Evolutionary conservation across 257 asterid genomes (phyloP), one percentile per base, ranked within the genome.

Genomic region (Nicotiana undulata): DNA sequence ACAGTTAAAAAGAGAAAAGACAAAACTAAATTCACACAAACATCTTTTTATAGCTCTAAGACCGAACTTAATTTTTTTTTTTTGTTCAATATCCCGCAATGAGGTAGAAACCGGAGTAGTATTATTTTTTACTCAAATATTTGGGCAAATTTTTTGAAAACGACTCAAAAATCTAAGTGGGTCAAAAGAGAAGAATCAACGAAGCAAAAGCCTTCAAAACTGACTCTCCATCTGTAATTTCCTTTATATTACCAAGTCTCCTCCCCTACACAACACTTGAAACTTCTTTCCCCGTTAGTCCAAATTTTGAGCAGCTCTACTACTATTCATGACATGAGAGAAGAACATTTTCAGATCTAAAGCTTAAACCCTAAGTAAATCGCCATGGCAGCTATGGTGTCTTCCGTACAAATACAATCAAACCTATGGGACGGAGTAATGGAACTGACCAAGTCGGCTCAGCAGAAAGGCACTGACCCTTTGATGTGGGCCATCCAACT

Each of bases 391-490:
- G 12, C 84, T 85, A 82, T 82, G 86, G 84, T 37, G 82, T 44
- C 81, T 58, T 44, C 81, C 58, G 24, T 37, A 63, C 58, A 46
- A 40, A 37, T 59, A 74, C 66, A 31, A 60, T 55, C 85, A 72
- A 82, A 84, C 84, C 64, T 86, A 85, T 86, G 88, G 92, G 94
- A 94, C 81, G 92, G 85, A 70, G 90, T 91, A 60, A 53, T 89
- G 83, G 96, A 93, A 88, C 76, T 92, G 75, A 96, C 97, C 53
- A 89, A 92, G 85, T 88, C 92, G 31, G 95, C 93, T 29, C 97
- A 93, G 87, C 92, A 86, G 82, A 91, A 84, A 86, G 93, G 92
- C 68, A 82, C 86, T 13, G 99, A 96, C 86, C 96, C 99, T 26
- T 87, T 94, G 75, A 78, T 89, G 80, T 96, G 98, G 98, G 89